phyloP scores from a whole-genome alignment of 2,329 filamentous ascomycete species.

The Pseudocercospora fuligena region DNA sequence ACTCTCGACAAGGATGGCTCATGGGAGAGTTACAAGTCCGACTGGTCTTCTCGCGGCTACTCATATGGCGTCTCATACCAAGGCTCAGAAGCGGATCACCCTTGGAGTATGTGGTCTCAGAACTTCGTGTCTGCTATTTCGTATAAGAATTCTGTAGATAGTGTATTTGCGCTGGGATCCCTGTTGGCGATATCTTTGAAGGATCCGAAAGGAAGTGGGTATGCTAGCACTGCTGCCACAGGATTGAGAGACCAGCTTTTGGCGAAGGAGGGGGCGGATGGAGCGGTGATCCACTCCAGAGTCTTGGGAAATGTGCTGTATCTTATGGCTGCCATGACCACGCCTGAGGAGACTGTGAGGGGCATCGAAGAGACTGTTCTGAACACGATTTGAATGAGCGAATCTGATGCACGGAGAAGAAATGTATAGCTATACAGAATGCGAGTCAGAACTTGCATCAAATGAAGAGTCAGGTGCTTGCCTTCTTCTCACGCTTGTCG shows the following conservation, averaged over 20 bases:
- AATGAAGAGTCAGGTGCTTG: not conserved
- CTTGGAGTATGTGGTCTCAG: slow-evolving; percentile 75
- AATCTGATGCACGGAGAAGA: not conserved
- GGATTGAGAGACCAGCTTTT: slow-evolving; percentile 58
- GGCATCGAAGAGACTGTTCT: slow-evolving; percentile 49
- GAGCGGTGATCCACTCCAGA: slow-evolving; percentile 60
- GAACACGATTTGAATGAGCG: slow-evolving; percentile 30
- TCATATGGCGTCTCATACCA: slow-evolving; percentile 15
- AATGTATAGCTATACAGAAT: not conserved
- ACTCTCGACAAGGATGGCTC: slow-evolving; percentile 60
- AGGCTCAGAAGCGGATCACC: slow-evolving; percentile 1
- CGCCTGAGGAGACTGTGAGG: slow-evolving; percentile 48
- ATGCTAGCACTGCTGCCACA: slow-evolving; percentile 61
- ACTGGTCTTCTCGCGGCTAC: slow-evolving; percentile 49
- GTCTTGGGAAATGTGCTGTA: slow-evolving; percentile 66
- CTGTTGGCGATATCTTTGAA: slow-evolving; percentile 70
- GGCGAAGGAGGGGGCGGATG: slow-evolving; percentile 37
- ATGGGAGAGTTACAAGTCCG: slow-evolving; percentile 62
- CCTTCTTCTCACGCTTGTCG: too few relatives aligned
- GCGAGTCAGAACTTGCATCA: not conserved
- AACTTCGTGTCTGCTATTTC: slow-evolving; percentile 66
- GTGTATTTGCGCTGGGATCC: slow-evolving; percentile 74
- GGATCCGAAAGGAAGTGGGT: slow-evolving; percentile 56
- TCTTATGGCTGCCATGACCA: slow-evolving; percentile 63
- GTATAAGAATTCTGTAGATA: slow-evolving; percentile 59